phyloP scores from a whole-genome alignment of 2,329 filamentous ascomycete genomes.

The Claviceps maximensis region DNA sequence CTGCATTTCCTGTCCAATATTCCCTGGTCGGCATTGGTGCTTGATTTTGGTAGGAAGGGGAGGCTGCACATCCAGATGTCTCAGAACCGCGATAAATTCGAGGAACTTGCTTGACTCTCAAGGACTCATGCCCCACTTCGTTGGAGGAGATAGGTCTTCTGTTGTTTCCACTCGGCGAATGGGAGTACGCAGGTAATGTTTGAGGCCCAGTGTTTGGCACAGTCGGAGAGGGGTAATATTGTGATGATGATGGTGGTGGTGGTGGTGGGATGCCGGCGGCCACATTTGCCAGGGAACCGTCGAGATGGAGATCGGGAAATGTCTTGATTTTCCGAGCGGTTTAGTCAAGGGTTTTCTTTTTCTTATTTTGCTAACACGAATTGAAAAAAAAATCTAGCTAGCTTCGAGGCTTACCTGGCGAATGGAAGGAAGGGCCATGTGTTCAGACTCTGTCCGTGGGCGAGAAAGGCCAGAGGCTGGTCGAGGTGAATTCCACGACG shows the following conservation, averaged over 20 bases:
- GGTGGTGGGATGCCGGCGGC: background rate
- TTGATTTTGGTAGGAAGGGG: conserved; percentile 17
- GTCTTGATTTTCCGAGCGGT: conserved; percentile 20
- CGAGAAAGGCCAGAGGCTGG: conserved; percentile 20
- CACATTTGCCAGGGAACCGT: conserved; percentile 2
- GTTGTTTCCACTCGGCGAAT: conserved; percentile 35
- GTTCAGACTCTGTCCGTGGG: conserved; percentile 25
- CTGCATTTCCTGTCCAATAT: conserved; percentile 1
- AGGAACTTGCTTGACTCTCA: conserved; percentile 31
- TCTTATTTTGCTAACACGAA: no score
- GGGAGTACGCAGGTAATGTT: conserved; percentile 33
- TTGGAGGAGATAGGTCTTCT: conserved; percentile 28
- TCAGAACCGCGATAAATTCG: conserved; percentile 29
- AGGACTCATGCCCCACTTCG: conserved; percentile 26
- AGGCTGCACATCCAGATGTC: conserved; percentile 20
- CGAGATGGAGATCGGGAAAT: conserved; percentile 31
- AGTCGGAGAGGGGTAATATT: background rate
- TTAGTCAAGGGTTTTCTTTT: background rate
- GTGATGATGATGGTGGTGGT: background rate
- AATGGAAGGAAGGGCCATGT: conserved; percentile 36
- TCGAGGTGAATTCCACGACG: conserved; percentile 25
- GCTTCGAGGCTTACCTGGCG: conserved; percentile 30
- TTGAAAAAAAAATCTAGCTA: background rate
- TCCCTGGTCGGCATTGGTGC: conserved; percentile 15
- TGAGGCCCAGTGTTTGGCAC: background rate